Base-by-base conservation (phyloP, 768 basidiomycete species). In the Mycena filopes region DNA sequence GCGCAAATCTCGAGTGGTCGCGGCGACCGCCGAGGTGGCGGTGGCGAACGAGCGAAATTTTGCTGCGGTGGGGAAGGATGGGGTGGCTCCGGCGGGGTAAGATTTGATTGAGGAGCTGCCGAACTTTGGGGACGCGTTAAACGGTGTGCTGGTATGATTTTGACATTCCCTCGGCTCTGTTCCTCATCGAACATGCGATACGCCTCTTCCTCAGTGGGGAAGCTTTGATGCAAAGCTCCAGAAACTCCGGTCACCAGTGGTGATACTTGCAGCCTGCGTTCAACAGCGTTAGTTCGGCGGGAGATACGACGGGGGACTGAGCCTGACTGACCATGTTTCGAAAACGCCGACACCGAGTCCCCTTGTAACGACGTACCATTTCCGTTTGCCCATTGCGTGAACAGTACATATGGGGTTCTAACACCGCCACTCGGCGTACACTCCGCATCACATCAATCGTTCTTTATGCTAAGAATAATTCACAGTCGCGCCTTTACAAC, bases 211-310 rank as follows among this genome's bases (percentile, higher is more conserved):
- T 81, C 69, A 4, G 82, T 77, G 3, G 62, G 11, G 67, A 84
- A 87, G 47, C 83, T 76, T 62, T 87, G 79, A 67, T 79, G 72
- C 8, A 82, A 65, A 3, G 83, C 73, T 36, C 79, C 80, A 11
- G 82, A 75, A 12, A 87, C 78, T 5, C 80, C 77, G 55, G 69
- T 80, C 13, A 84, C 82, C 55, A 83, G 76, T 10, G 82, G 79
- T 1, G 74, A 77, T 20, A 78, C 81, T 69, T 85, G 81, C 12
- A 81, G 71, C 87, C 87, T 88, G 54, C 38, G 26, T 31, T 20
- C 23, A 21, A 36, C 28, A 33, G n/a, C n/a, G n/a, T n/a, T n/a
- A n/a, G n/a, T n/a, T n/a, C n/a, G n/a, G n/a, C n/a, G n/a, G n/a
- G n/a, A n/a, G n/a, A n/a, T n/a, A n/a, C n/a, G n/a, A n/a, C n/a